Base-by-base conservation (phyloP, 257 asterid species). In the Jacaranda copaia region DNA sequence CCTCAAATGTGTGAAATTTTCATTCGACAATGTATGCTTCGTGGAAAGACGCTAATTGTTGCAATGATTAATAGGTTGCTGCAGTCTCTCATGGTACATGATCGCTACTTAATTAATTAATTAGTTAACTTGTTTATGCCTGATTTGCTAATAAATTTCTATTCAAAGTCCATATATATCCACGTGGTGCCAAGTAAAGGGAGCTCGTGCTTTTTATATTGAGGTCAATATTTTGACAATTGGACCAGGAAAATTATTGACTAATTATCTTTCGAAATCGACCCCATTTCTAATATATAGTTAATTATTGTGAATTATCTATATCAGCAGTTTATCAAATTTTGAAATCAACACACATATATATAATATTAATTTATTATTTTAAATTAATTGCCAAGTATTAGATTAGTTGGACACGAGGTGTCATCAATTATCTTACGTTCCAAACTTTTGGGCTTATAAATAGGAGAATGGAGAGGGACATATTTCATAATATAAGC, bases 391-490 rank as follows among this genome's bases (percentile, higher is more conserved):
- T 16, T 13, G 58, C 73, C 77, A 71, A 72, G 73, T 20, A 67
- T 56, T 56, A 14, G 13, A 35, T 48, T 43, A 60, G 65, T 51
- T 75, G 68, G 53, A 72, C 36, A 20, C 3, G 8, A 25, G 51
- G 42, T 42, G 3, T 73, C 5, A 77, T 73, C 66, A 61, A 60
- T 60, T 48, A 73, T 72, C 39, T n/a, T n/a, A 48, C 12, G 70
- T 3, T 79, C 83, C 83, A 66, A 64, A 55, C 13, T 65, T 79
- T 56, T 65, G 57, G 81, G 82, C 78, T 63, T 40, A 45, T 64
- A 20, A 79, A 79, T 62, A 78, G 72, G 20, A 40, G 77, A 78
- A 8, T 13, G 7, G 78, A 79, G 78, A 79, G 61, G 46, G 82
- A 72, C 75, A 56, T 7, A 16, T 16, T 69, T 45, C 66, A 20